Evolutionary conservation across 2,329 filamentous ascomycete genomes (phyloP).

Genomic region (Diaporthe citriasiana): DNA sequence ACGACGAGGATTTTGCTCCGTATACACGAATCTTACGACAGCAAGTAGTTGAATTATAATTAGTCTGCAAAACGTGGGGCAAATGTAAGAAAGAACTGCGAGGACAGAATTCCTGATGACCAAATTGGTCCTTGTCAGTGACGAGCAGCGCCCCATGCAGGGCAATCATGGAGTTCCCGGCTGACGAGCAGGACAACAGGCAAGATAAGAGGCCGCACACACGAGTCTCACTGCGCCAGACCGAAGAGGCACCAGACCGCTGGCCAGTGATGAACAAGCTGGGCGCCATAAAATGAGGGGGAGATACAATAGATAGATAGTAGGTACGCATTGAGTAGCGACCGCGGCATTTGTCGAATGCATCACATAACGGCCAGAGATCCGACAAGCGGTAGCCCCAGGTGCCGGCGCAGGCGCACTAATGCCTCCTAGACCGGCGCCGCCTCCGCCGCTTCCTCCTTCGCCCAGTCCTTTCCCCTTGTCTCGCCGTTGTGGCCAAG

Average conservation of each 20-base stretch:
- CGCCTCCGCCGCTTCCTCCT: not conserved
- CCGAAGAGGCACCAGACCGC: not conserved
- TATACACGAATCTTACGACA: not conserved
- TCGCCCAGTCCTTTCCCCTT: not conserved
- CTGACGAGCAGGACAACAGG: conserved; percentile 4
- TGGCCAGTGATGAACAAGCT: conserved; percentile 23
- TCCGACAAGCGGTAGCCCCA: conserved; percentile 32
- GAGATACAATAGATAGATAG: conserved; percentile 21
- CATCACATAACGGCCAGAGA: conserved; percentile 37
- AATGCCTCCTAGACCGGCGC: conserved; percentile 27
- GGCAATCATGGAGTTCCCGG: conserved; percentile 26
- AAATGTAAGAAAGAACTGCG: not conserved
- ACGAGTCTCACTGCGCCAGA: conserved; percentile 9
- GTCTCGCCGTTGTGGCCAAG: conserved; percentile 24
- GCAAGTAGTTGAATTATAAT: not conserved
- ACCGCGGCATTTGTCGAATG: conserved; percentile 36
- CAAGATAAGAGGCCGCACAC: conserved; percentile 38
- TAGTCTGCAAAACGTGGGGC: not conserved
- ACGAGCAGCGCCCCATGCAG: conserved; percentile 29
- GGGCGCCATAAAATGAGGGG: conserved; percentile 15
- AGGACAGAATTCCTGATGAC: not conserved
- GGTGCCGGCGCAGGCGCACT: conserved; percentile 24
- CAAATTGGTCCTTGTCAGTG: conserved; percentile 21
- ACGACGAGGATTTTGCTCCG: not conserved
- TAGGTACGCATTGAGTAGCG: not conserved